Conservation (phyloP, 148 eudicot genomes). For the Amaranthus cruentus region DNA sequence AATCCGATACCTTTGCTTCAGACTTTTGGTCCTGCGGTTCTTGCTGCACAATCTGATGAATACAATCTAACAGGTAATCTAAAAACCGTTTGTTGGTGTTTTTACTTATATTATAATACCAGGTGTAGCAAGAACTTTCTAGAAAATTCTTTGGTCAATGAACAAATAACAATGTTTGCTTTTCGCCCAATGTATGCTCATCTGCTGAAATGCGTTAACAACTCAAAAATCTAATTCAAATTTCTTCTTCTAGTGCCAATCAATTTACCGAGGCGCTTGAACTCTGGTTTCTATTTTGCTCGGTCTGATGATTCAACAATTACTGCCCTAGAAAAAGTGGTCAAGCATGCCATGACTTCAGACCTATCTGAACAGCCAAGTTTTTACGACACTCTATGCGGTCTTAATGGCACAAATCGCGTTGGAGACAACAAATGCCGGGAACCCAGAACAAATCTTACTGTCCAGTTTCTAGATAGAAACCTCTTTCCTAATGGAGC, state of each 20-base stretch:
- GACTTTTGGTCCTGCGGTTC: slow-evolving; percentile 68
- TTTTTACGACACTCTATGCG: slow-evolving; percentile 83
- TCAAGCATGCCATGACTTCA: slow-evolving; percentile 75
- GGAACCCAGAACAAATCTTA: slow-evolving; percentile 70
- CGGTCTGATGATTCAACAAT: slow-evolving; percentile 64
- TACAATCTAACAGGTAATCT: slow-evolving; percentile 63
- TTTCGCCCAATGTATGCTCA: not conserved
- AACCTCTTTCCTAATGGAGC: slow-evolving; percentile 93
- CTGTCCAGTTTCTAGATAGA: slow-evolving; percentile 68
- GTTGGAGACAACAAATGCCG: slow-evolving; percentile 58
- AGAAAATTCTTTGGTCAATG: not conserved
- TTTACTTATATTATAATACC: not conserved
- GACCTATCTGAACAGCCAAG: slow-evolving; percentile 92
- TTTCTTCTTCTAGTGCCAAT: slow-evolving; percentile 58
- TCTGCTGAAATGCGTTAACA: not conserved
- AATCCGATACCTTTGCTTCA: slow-evolving; percentile 70
- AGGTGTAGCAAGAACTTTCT: not conserved
- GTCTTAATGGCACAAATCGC: slow-evolving; percentile 65
- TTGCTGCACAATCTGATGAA: slow-evolving; percentile 89
- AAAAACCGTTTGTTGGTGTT: not conserved
- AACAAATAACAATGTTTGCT: not conserved
- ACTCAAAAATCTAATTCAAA: slow-evolving; percentile 8
- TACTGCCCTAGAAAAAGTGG: slow-evolving; percentile 73
- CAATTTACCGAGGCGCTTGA: slow-evolving; percentile 82
- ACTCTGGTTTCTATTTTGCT: slow-evolving; percentile 95